Base-by-base conservation (phyloP, 2,329 filamentous ascomycete species). In the Venturia asperata region DNA sequence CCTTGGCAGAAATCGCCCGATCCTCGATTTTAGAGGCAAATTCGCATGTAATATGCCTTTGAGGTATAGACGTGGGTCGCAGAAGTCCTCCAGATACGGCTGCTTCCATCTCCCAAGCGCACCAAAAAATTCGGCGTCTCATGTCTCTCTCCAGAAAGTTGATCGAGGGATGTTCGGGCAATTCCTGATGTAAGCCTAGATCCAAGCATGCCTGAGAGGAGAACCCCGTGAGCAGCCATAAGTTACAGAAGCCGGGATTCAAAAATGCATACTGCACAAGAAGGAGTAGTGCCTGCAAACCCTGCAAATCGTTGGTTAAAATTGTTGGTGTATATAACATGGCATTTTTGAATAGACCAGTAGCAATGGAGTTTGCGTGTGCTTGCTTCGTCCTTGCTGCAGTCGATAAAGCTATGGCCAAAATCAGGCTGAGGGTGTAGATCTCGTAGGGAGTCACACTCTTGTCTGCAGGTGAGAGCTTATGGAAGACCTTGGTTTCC, bases 71-170 rank as follows among this genome's bases (percentile, higher is more conserved):
- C 11, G 71, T 71, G 2, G 72, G 73, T 5, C 72, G 71, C 13
- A 72, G 55, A 30, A 75, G 75, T 52, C 73, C 73, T 34, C 70
- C 72, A 56, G 73, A 74, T 1, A 75, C 74, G 9, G 72, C 72
- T 19, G 74, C 72, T 62, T 75, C 74, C 74, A 75, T 75, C 56
- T 75, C 74, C 73, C 73, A 75, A 17, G 73, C 73, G 56, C 71
- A 73, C 74, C 74, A 75, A 34, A 75, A 75, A 47, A 75, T 62
- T 19, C 74, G 72, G 34, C 74, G 70, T n/a, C 74, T 69, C 73
- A 74, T 74, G 58, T 75, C 74, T n/a, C 74, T 73, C 61, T 73
- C 67, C 55, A 72, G 73, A 6, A 70, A 66, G 1, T 71, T 70
- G 13, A 75, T 68, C 7, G 60, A 67, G 19, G 67, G 39, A 49